Percentiles rank a stretch among this genome's conserved stretches.
These are phyloP conservation scores for Hanseniaspora valbyensis DNA, from an alignment of 805 yeast genomes.

Conservation along the genomic window DNA sequence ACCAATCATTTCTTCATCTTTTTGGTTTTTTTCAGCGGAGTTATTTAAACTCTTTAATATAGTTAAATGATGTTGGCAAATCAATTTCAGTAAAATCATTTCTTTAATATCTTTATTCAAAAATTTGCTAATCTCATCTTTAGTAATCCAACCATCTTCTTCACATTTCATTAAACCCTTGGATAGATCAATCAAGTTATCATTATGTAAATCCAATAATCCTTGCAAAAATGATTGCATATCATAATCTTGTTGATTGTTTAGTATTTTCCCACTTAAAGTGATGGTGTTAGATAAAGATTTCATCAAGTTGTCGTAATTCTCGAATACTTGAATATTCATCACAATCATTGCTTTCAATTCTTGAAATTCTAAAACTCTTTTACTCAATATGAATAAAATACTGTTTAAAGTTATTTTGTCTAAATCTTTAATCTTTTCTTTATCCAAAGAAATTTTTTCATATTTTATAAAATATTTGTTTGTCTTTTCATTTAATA, in stretches of 20 bases:
- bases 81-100: conserved; percentile 72
- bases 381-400: conserved; percentile 7
- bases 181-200: conserved; percentile 71
- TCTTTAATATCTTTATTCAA: conserved; percentile 69
- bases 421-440: conserved; percentile 3
- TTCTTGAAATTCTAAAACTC: conserved; percentile 11
- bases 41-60: conserved; percentile 33
- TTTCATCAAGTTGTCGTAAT: conserved; percentile 9
- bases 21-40: conserved; percentile 8
- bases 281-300: conserved; percentile 1
- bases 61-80: conserved; percentile 75
- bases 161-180: conserved; percentile 67
- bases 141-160: conserved; percentile 32
- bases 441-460: not conserved
- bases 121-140: conserved; percentile 46
- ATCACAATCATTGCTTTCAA: conserved; percentile 8
- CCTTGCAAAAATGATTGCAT: conserved; percentile 34
- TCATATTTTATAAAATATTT: not conserved
- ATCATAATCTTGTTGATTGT: not conserved
- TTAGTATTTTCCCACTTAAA: conserved; percentile 5
- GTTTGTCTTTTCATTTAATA: not conserved
- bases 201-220: conserved; percentile 67
- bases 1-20: conserved; percentile 43
- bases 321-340: conserved; percentile 11
- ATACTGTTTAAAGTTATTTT: conserved; percentile 5